Evolutionary conservation across 208 protist species (phyloP).

Genomic region (Crithidia mellificae): DNA sequence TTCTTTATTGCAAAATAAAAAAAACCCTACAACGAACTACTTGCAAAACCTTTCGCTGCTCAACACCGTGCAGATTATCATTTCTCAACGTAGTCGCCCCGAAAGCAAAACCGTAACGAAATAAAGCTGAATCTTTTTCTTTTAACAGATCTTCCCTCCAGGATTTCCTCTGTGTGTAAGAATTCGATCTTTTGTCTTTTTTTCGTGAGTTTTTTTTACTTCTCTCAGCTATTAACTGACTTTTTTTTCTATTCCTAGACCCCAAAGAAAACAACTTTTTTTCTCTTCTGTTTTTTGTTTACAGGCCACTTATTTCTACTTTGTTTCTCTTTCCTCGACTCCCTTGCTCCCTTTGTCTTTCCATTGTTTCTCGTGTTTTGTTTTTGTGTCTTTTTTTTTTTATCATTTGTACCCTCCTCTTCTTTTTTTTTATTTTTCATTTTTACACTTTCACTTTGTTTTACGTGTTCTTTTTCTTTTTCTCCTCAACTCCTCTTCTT

Average conservation of each 20-base stretch:
- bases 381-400: conserved; percentile 11
- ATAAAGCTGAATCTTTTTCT: background rate
- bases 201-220: background rate
- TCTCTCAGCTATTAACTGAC: background rate
- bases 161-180: background rate
- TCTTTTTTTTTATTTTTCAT: background rate
- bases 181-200: background rate
- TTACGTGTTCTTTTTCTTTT: background rate
- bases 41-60: background rate
- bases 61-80: background rate
- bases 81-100: background rate
- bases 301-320: background rate
- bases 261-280: background rate
- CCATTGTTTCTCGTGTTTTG: background rate
- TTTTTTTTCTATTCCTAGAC: background rate
- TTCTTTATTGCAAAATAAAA: too few species aligned
- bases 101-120: background rate
- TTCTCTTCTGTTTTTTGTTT: too few species aligned
- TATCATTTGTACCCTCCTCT: conserved; percentile 6
- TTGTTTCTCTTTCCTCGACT: background rate
- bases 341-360: conserved; percentile 17
- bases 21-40: too few species aligned
- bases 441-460: background rate
- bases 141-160: background rate
- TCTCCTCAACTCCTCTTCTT: background rate